Percentiles rank a stretch among this genome's conserved stretches.
Conservation (phyloP, 2,329 filamentous ascomycete genomes). For the Westerdykella sp. region DNA sequence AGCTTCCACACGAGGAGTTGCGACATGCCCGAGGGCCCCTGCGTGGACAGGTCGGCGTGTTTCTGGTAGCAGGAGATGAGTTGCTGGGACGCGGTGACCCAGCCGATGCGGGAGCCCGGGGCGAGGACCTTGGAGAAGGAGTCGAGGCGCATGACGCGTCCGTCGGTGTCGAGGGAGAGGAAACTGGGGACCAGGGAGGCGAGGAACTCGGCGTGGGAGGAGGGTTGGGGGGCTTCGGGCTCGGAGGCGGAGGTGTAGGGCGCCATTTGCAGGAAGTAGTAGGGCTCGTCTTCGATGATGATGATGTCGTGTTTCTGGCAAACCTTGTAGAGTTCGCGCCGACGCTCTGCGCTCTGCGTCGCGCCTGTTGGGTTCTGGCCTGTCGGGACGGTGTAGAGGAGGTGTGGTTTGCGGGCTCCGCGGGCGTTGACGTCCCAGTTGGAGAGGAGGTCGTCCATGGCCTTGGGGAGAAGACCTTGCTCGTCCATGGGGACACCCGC, state of each 20-base stretch:
- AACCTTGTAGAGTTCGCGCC: constrained; percentile 67
- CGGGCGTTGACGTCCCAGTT: constrained; percentile 56
- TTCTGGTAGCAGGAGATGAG: constrained; percentile 75
- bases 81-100: constrained; percentile 83
- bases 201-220: constrained; percentile 66
- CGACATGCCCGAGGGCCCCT: constrained; percentile 78
- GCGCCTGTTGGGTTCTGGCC: constrained; percentile 90
- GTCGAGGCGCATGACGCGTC: constrained; percentile 82
- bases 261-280: constrained; percentile 89
- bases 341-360: constrained; percentile 63
- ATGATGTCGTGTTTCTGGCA: constrained; percentile 78
- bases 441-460: constrained; percentile 56
- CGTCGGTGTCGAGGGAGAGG: constrained; percentile 75
- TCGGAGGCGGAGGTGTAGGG: constrained; percentile 57
- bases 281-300: constrained; percentile 90
- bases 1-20: constrained; percentile 84
- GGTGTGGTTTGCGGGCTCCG: constrained; percentile 57
- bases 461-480: constrained; percentile 57
- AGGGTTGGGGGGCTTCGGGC: constrained; percentile 50
- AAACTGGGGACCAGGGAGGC: constrained; percentile 65
- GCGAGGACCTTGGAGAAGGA: constrained; percentile 90
- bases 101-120: constrained; percentile 75
- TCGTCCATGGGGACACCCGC: constrained; percentile 60
- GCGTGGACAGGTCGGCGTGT: constrained; percentile 76
- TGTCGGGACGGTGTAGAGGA: constrained; percentile 68